phyloP scores from a whole-genome alignment of 108 stramenopile species.

The Fragilariopsis cylindrus region DNA sequence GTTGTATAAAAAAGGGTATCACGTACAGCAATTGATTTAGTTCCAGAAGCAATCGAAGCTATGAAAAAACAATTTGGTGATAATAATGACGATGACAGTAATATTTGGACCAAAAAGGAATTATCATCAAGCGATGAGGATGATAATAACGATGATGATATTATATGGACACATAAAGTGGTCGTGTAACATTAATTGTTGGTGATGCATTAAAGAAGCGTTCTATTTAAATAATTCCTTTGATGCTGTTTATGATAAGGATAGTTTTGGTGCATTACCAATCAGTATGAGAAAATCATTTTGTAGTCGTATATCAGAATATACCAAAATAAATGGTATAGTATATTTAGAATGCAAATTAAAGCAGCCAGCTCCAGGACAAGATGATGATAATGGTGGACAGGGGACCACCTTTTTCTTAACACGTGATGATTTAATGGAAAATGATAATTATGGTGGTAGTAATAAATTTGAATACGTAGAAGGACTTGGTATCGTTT shows the following conservation, averaged over 20 bases:
- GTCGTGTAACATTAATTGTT: conserved; percentile 47
- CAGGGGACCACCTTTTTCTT: conserved; percentile 51
- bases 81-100: neutral
- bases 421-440: conserved; percentile 52
- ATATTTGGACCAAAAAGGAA: conserved; percentile 1
- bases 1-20: conserved; percentile 45
- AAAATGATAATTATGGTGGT: conserved; percentile 40
- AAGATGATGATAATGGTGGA: conserved; percentile 8
- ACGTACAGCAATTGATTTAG: conserved; percentile 59
- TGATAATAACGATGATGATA: neutral
- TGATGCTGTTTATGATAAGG: conserved; percentile 64
- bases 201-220: conserved; percentile 47
- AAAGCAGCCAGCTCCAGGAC: conserved; percentile 33
- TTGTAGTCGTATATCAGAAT: conserved; percentile 49
- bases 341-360: conserved; percentile 51
- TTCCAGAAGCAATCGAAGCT: conserved; percentile 47
- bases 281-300: conserved; percentile 33
- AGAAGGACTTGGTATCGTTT: conserved; percentile 42
- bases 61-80: conserved; percentile 46
- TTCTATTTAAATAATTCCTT: conserved; percentile 34
- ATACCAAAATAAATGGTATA: conserved; percentile 34
- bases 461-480: conserved; percentile 40
- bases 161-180: conserved; percentile 52
- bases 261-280: conserved; percentile 56
- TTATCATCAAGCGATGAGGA: neutral